Evolutionary conservation across 371 early-diverging fungal genomes (phyloP).

Genomic region (Apophysomyces variabilis): DNA sequence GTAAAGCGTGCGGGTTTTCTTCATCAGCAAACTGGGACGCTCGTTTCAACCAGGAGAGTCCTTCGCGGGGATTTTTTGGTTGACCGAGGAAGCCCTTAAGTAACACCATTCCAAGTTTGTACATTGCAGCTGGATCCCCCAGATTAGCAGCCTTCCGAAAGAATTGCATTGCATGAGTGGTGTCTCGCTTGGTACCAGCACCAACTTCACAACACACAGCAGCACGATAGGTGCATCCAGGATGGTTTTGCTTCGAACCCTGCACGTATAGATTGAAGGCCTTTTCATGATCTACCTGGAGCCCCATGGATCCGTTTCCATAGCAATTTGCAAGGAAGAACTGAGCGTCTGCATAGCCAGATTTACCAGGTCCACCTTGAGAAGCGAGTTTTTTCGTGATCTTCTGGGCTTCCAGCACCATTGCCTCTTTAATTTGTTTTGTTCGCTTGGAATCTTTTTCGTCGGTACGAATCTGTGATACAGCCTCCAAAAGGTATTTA

Average conservation of each 20-base stretch:
- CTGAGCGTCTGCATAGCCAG: conserved; percentile 80
- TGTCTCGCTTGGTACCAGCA: conserved; percentile 81
- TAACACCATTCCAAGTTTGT: conserved; percentile 85
- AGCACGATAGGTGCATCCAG: conserved; percentile 85
- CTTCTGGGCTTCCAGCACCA: conserved; percentile 67
- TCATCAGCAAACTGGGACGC: conserved; percentile 82
- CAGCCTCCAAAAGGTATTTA: conserved; percentile 65
- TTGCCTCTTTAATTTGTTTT: conserved; percentile 65
- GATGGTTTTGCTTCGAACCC: conserved; percentile 86
- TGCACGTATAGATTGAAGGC: conserved; percentile 87
- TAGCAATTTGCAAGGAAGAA: conserved; percentile 88
- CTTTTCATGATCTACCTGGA: conserved; percentile 76
- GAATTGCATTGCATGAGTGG: conserved; percentile 67
- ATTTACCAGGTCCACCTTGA: conserved; percentile 52
- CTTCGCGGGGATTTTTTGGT: conserved; percentile 77
- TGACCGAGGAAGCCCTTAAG: conserved; percentile 77
- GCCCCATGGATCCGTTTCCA: conserved; percentile 69
- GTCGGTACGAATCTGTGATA: conserved; percentile 44
- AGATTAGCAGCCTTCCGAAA: conserved; percentile 46
- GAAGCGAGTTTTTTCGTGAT: conserved; percentile 69
- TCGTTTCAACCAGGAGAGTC: conserved; percentile 88
- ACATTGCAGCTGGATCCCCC: conserved; percentile 77
- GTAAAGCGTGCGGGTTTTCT: conserved; percentile 83
- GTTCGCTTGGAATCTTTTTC: conserved; percentile 63
- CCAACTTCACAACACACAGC: conserved; percentile 93